Conservation (phyloP, 2,329 filamentous ascomycete genomes). For the Colletotrichum sp. region DNA sequence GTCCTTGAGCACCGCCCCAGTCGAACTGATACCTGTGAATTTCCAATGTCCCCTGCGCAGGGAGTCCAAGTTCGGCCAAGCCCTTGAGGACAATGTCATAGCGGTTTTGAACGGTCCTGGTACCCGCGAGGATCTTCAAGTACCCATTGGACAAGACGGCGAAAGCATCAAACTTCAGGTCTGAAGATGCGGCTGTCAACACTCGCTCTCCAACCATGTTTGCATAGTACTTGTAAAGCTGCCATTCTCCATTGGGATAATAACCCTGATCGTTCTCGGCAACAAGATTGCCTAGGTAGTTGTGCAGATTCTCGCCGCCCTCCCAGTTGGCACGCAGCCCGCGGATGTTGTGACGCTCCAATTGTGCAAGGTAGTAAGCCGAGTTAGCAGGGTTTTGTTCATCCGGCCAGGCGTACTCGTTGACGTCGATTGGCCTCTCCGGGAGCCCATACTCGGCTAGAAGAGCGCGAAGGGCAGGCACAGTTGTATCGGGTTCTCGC, state of each 20-base stretch:
- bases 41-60: fast-evolving
- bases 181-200: not conserved
- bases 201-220: not conserved
- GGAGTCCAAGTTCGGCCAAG: not conserved
- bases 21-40: not conserved
- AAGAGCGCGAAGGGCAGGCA: constrained; percentile 26
- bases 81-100: not conserved
- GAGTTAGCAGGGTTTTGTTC: constrained; percentile 46
- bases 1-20: not conserved
- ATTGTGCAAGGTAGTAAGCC: constrained; percentile 50
- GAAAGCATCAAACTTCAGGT: not conserved
- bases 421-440: constrained; percentile 45
- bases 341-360: constrained; percentile 47
- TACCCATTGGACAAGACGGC: not conserved
- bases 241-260: not conserved
- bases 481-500: not conserved
- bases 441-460: constrained; percentile 34
- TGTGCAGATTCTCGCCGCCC: constrained; percentile 42
- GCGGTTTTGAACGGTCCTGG: not conserved
- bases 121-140: not conserved
- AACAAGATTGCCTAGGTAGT: constrained; percentile 44
- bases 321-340: constrained; percentile 53
- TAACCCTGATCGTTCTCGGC: not conserved
- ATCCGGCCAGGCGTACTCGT: constrained; percentile 48
- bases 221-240: not conserved